A percentile compares a stretch with the other conserved stretches of the same genome.
These are phyloP conservation scores for Actinidia chinensis DNA, from an alignment of 179 eudicot species.

Conservation along the genomic window DNA sequence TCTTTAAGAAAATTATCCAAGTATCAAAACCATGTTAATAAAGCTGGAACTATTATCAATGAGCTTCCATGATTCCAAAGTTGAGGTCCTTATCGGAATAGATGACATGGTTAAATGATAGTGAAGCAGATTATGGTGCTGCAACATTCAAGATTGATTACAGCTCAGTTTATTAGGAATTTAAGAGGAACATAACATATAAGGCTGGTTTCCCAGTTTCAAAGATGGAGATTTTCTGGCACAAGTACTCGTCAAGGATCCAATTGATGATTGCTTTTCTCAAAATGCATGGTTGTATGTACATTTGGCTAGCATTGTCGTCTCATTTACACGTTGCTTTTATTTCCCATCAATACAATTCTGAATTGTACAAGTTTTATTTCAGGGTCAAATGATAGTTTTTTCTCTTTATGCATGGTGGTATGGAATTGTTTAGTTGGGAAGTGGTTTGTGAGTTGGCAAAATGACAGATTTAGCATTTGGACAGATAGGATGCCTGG, in stretches of 20 bases:
- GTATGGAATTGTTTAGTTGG: too few species aligned
- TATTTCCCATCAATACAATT: too few species aligned
- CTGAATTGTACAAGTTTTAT: too few species aligned
- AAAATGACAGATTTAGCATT: too few species aligned
- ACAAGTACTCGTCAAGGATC: conserved; percentile 99
- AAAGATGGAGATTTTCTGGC: conserved; percentile 73
- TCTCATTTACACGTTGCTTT: too few species aligned
- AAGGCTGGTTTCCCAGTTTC: conserved; percentile 78
- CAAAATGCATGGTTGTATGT: too few species aligned
- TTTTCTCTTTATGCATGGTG: too few species aligned
- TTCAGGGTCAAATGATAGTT: too few species aligned
- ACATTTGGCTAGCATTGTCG: too few species aligned
- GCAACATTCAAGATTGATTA: conserved; percentile 93
- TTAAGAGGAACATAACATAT: conserved; percentile 93
- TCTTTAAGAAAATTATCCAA: conserved; percentile 78
- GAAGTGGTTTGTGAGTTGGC: too few species aligned
- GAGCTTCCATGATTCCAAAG: conserved; percentile 94
- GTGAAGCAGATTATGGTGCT: conserved; percentile 90
- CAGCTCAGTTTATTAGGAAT: conserved; percentile 94
- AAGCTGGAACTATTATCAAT: conserved; percentile 78
- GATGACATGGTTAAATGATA: conserved; percentile 82
- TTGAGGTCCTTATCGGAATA: conserved; percentile 88
- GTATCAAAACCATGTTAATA: conserved; percentile 80
- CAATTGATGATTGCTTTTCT: conserved; percentile 93
- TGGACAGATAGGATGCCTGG: conserved; percentile 89